Evolutionary conservation across 805 yeast genomes (phyloP).

Genomic region (Teunomyces pallodes): DNA sequence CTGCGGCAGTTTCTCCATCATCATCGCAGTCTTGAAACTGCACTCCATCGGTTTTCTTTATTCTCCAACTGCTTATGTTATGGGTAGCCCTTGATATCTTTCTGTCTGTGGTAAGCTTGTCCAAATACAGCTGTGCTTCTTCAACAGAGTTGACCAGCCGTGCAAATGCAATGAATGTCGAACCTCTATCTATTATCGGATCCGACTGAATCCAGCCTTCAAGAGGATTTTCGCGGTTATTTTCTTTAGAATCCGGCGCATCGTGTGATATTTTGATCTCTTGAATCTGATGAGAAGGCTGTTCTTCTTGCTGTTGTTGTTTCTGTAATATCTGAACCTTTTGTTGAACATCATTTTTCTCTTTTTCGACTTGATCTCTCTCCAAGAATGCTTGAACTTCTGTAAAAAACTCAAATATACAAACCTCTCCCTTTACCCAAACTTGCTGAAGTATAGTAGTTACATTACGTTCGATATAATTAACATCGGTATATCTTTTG

Average conservation of each 20-base stretch:
- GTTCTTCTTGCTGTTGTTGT: slow-evolving; percentile 2
- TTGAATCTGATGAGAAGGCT: background rate
- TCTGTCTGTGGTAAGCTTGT: slow-evolving; percentile 56
- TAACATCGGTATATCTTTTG: slow-evolving; percentile 37
- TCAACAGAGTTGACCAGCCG: slow-evolving; percentile 59
- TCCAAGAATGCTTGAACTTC: slow-evolving; percentile 56
- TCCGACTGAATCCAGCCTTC: slow-evolving; percentile 77
- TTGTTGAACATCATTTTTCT: slow-evolving; percentile 8
- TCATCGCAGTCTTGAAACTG: slow-evolving; percentile 86
- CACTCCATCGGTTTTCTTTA: slow-evolving; percentile 53
- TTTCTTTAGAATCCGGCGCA: background rate
- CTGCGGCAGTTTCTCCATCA: slow-evolving; percentile 97
- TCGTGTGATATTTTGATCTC: background rate
- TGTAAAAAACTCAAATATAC: slow-evolving; percentile 72
- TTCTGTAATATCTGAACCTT: background rate
- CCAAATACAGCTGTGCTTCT: slow-evolving; percentile 58
- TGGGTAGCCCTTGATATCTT: slow-evolving; percentile 70
- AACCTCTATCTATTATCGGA: slow-evolving; percentile 77
- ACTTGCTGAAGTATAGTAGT: slow-evolving; percentile 43
- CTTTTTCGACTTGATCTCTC: slow-evolving; percentile 27
- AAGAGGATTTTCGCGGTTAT: slow-evolving; percentile 43
- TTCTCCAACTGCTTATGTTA: slow-evolving; percentile 86
- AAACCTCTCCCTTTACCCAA: slow-evolving; percentile 57
- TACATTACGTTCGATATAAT: slow-evolving; percentile 46
- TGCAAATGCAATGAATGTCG: slow-evolving; percentile 81